These are phyloP conservation scores for Yamadazyma philogaea DNA, from an alignment of 805 yeast genomes.

Conservation along the genomic window DNA sequence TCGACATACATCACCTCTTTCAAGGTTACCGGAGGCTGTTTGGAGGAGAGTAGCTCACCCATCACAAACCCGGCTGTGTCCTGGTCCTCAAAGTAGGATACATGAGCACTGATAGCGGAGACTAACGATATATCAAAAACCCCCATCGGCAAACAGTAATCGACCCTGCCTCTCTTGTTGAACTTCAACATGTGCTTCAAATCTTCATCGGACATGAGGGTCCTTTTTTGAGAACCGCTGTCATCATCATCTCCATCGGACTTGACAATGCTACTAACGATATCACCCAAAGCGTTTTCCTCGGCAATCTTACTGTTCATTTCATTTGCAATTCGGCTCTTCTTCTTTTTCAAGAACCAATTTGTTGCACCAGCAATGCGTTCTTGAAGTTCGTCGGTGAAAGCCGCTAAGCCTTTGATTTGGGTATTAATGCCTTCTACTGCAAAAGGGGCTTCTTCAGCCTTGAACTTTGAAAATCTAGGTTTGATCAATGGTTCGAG, in stretches of 20 bases:
- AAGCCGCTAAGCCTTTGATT: constrained; percentile 39
- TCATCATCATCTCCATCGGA: constrained; percentile 19
- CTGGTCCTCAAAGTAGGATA: constrained; percentile 81
- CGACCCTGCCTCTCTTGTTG: constrained; percentile 77
- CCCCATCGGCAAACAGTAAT: constrained; percentile 75
- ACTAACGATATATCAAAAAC: constrained; percentile 75
- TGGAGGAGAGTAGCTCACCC: constrained; percentile 45
- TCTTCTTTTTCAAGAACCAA: constrained; percentile 26
- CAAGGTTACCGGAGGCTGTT: constrained; percentile 21
- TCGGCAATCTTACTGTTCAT: constrained; percentile 16
- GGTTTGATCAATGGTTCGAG: constrained; percentile 76
- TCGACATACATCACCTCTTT: constrained; percentile 29
- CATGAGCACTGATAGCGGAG: constrained; percentile 83
- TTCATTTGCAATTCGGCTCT: constrained; percentile 10
- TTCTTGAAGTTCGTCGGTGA: constrained; percentile 38
- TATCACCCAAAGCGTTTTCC: constrained; percentile 43
- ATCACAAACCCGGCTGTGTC: constrained; percentile 80
- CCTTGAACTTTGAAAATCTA: constrained; percentile 46
- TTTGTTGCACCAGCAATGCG: constrained; percentile 33
- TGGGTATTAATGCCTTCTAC: constrained; percentile 50
- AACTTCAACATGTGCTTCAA: constrained; percentile 39
- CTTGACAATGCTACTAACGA: constrained; percentile 27
- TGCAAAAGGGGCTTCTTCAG: constrained; percentile 58
- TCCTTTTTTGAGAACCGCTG: constrained; percentile 14
- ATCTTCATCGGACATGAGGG: constrained; percentile 26